Evolutionary conservation across 2,329 filamentous ascomycete genomes (phyloP).

Genomic region (Mycosphaerella sp.): DNA sequence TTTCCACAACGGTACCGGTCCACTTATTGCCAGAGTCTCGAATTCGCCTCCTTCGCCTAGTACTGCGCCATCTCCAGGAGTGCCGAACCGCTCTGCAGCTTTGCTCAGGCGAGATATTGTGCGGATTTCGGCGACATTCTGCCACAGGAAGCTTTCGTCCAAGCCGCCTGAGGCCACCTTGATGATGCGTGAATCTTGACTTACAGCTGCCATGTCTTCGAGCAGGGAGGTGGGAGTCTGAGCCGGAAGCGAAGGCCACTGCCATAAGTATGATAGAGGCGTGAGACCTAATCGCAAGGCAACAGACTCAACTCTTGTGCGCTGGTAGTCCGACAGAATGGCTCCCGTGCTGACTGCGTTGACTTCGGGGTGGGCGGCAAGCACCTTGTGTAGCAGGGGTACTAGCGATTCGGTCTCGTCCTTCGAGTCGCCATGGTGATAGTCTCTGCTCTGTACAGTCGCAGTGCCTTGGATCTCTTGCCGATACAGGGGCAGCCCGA

Average conservation of each 20-base stretch:
- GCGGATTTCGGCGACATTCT: slow-evolving; percentile 59
- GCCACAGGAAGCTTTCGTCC: slow-evolving; percentile 74
- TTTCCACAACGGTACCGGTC: slow-evolving; percentile 67
- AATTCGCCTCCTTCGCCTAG: slow-evolving; percentile 94
- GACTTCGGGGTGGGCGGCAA: slow-evolving; percentile 64
- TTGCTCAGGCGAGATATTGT: slow-evolving; percentile 46
- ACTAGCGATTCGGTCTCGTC: slow-evolving; percentile 90
- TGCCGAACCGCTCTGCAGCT: slow-evolving; percentile 62
- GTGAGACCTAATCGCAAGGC: slow-evolving; percentile 75
- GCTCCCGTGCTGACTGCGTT: slow-evolving; percentile 87
- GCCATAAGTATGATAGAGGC: slow-evolving; percentile 86
- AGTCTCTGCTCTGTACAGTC: slow-evolving; percentile 65
- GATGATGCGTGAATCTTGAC: slow-evolving; percentile 83
- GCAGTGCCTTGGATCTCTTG: slow-evolving; percentile 67
- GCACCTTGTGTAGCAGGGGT: slow-evolving; percentile 63
- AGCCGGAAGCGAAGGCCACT: slow-evolving; percentile 68
- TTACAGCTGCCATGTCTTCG: slow-evolving; percentile 70
- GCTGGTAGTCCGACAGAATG: slow-evolving; percentile 91
- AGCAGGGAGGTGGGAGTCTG: slow-evolving; percentile 52
- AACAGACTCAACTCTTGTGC: slow-evolving; percentile 89
- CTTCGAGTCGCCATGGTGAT: slow-evolving; percentile 41
- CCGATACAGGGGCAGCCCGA: slow-evolving; percentile 78
- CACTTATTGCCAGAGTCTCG: slow-evolving; percentile 83
- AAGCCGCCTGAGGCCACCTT: slow-evolving; percentile 91
- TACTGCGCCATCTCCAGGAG: slow-evolving; percentile 59